Evolutionary conservation across 371 early-diverging fungal genomes (phyloP).

Genomic region (Racocetra persica): DNA sequence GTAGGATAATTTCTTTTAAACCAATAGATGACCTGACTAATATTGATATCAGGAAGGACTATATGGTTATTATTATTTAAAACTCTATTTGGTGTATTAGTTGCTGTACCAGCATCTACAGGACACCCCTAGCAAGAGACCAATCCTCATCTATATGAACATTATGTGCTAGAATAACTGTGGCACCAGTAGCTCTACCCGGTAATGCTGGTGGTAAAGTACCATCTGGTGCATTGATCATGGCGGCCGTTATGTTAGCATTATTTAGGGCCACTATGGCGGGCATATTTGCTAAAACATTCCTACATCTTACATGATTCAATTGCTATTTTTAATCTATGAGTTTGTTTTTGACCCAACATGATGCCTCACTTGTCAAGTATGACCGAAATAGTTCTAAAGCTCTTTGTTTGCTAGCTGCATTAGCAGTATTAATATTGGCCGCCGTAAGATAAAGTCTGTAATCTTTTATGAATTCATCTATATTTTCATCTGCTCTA

Average conservation of each 20-base stretch:
- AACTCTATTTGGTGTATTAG: no score
- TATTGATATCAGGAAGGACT: not conserved
- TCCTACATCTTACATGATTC: not conserved
- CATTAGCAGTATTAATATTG: no score
- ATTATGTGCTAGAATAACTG: not conserved
- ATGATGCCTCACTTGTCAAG: not conserved
- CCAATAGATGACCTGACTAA: constrained; percentile 31
- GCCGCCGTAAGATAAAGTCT: no score
- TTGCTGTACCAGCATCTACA: not conserved
- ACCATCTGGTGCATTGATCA: constrained; percentile 1
- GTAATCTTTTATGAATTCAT: no score
- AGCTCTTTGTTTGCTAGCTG: not conserved
- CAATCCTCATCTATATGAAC: not conserved
- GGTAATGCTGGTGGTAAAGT: not conserved
- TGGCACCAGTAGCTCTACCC: not conserved
- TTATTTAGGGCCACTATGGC: not conserved
- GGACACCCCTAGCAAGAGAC: constrained; percentile 5
- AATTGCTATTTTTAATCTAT: no score
- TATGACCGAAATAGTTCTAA: constrained; percentile 3
- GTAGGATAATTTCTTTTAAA: constrained; percentile 34
- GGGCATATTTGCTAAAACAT: not conserved
- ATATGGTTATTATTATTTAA: constrained; percentile 8
- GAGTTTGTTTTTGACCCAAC: not conserved
- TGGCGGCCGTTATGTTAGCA: not conserved
- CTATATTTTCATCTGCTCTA: not conserved